Evolutionary conservation across 495 filamentous ascomycete species (phyloP), one percentile per base, ranked within the genome.

Genomic region (Neurospora cerealis): DNA sequence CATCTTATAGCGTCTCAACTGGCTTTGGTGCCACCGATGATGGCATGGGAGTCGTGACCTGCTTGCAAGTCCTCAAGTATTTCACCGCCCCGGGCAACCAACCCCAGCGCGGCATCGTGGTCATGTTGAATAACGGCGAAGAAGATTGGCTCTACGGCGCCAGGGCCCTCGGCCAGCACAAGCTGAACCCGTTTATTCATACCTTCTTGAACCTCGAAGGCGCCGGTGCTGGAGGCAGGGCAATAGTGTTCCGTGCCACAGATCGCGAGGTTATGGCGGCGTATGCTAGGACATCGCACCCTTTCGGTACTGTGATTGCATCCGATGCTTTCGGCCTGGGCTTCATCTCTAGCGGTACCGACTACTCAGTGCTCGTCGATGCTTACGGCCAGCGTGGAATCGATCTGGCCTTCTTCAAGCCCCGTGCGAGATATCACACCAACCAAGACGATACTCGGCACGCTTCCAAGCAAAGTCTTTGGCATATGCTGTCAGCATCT

Each of bases 131-230:
- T 83, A 98, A 98, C 78, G 95, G 93, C 70, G 96, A 99, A 82
- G 96, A 99, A 82, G 94, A 98, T 79, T 96, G 88, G 72, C 85
- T 99, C 62, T 95, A 96, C 78, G 96, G 96, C 5, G 94, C 96
- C 46, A 88, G 91, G 74, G 94, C 90, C n/a, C 96, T 94, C 74
- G 88, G 91, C 37, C 89, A 93, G 70, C 92, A 94, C 78, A 95
- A 95, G 9, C 85, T 97, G 73, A 87, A 91, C 1, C 87, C 86
- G 34, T 91, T 94, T 76, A 86, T 91, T 39, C 91, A 94, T 77
- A 92, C 93, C 0, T 98, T 99, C 80, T 82, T 98, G 38, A 99
- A 99, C 76, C 87, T 99, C 41, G 96, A 99, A 82, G 96, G 96
- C 15, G 95, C 96, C 46, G 96, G 96, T 66, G 96, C 95, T 41